A percentile compares a stretch with the other conserved stretches of the same genome.
phyloP scores from a whole-genome alignment of 2,329 filamentous ascomycete genomes.

The Orbilia blumenaviensis region DNA sequence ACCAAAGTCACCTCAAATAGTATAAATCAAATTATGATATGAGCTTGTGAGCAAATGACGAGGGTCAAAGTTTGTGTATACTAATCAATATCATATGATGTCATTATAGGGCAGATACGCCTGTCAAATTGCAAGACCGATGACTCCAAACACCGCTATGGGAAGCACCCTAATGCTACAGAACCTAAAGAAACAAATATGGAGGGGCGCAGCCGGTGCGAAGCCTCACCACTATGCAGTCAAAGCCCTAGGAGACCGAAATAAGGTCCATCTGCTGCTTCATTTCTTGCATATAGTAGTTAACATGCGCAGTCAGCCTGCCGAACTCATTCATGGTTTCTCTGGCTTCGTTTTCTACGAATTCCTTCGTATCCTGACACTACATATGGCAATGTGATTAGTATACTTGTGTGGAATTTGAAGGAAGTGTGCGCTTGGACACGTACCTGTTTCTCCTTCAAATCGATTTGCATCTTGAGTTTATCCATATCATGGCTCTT shows the following conservation, averaged over 20 bases:
- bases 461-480: slow-evolving; percentile 90
- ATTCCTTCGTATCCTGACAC: slow-evolving; percentile 98
- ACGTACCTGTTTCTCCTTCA: slow-evolving; percentile 95
- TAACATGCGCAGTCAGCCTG: slow-evolving; percentile 97
- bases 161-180: neutral
- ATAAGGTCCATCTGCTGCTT: slow-evolving; percentile 75
- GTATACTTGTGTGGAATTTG: slow-evolving; percentile 54
- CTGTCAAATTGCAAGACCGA: neutral
- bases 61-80: neutral
- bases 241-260: slow-evolving; percentile 57
- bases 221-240: neutral
- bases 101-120: neutral
- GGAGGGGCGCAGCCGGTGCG: neutral
- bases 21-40: no score
- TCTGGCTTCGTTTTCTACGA: slow-evolving; percentile 93
- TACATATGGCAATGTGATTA: slow-evolving; percentile 60
- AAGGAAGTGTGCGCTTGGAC: neutral
- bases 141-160: slow-evolving; percentile 5
- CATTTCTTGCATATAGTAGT: slow-evolving; percentile 98
- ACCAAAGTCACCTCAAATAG: no score
- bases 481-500: slow-evolving; percentile 93
- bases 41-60: no score
- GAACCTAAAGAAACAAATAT: neutral
- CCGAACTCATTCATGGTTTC: slow-evolving; percentile 91
- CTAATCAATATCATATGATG: neutral